A percentile compares a stretch with the other conserved stretches of the same genome.
Evolutionary conservation across 1,284 basidiomycete species (phyloP).

Genomic region (Stereum hirsutum): DNA sequence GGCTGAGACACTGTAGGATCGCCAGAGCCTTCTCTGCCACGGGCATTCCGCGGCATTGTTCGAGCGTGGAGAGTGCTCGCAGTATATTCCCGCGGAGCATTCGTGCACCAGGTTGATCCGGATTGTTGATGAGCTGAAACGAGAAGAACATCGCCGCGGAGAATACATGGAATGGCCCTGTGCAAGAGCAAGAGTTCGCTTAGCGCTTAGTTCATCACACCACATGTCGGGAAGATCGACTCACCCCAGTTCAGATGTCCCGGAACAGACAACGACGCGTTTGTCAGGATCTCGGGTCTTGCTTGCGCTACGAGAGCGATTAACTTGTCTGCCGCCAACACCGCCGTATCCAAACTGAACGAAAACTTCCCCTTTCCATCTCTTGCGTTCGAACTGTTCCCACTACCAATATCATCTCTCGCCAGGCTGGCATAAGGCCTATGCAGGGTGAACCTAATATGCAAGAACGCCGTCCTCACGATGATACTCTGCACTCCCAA

Average conservation of each 20-base stretch:
- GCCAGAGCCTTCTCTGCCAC: slow-evolving; percentile 66
- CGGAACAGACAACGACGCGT: slow-evolving; percentile 57
- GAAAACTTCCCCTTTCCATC: not conserved
- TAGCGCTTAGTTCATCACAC: too few species aligned
- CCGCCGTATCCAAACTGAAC: slow-evolving; percentile 55
- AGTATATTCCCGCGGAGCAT: slow-evolving; percentile 65
- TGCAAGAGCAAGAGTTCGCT: too few species aligned
- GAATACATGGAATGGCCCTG: slow-evolving; percentile 72
- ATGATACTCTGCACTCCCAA: slow-evolving; percentile 71
- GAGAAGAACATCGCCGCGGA: slow-evolving; percentile 82
- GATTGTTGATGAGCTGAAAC: slow-evolving; percentile 70
- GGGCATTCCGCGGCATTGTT: slow-evolving; percentile 48
- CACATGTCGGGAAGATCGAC: too few species aligned
- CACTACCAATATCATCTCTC: not conserved
- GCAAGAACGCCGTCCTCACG: slow-evolving; percentile 63
- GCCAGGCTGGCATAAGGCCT: slow-evolving; percentile 50
- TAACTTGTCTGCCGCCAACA: slow-evolving; percentile 64
- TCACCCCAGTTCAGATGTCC: slow-evolving; percentile 80
- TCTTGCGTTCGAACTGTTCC: too few species aligned
- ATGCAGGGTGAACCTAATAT: slow-evolving; percentile 76
- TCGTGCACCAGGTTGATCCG: slow-evolving; percentile 64
- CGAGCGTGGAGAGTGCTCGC: slow-evolving; percentile 55
- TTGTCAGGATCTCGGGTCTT: slow-evolving; percentile 59
- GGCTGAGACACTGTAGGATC: slow-evolving; percentile 58
- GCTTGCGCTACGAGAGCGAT: slow-evolving; percentile 55